phyloP scores from a whole-genome alignment of 495 filamentous ascomycete species.

The Xylaria intraflava region DNA sequence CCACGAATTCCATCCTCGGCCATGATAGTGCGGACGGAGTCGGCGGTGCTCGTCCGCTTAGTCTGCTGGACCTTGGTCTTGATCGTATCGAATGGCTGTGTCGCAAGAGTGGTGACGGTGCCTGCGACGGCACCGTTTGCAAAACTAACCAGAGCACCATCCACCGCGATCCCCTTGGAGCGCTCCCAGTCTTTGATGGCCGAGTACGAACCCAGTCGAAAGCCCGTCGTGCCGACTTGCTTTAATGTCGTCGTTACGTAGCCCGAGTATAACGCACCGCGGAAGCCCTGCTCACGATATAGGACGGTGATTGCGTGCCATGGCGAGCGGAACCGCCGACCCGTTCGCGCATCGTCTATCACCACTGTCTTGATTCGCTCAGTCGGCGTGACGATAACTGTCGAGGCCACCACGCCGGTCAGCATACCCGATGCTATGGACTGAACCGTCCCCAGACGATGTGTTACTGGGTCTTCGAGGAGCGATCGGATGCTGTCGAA shows the following conservation, averaged over 20 bases:
- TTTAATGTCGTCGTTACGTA: slow-evolving; percentile 60
- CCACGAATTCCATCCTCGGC: slow-evolving; percentile 51
- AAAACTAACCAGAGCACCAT: slow-evolving; percentile 38
- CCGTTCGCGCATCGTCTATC: slow-evolving; percentile 57
- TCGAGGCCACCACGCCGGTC: slow-evolving; percentile 52
- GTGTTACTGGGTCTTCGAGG: slow-evolving; percentile 51
- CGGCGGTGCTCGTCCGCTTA: slow-evolving; percentile 42
- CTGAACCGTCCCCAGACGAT: slow-evolving; percentile 45
- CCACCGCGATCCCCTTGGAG: slow-evolving; percentile 34
- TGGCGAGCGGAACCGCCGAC: slow-evolving; percentile 44
- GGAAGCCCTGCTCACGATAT: slow-evolving; percentile 40
- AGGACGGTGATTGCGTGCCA: slow-evolving; percentile 47
- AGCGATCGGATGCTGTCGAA: slow-evolving; percentile 59
- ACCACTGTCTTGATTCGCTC: slow-evolving; percentile 64
- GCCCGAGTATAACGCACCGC: slow-evolving; percentile 54
- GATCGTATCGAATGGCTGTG: slow-evolving; percentile 62
- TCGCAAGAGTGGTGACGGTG: slow-evolving; percentile 52
- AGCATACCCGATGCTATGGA: slow-evolving; percentile 58
- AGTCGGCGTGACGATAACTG: slow-evolving; percentile 57
- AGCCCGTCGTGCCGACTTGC: slow-evolving; percentile 56
- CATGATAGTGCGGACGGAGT: slow-evolving; percentile 47
- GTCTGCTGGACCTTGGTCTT: slow-evolving; percentile 59
- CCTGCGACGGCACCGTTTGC: slow-evolving; percentile 56
- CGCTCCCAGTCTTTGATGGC: slow-evolving; percentile 56
- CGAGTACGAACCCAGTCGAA: slow-evolving; percentile 62